Percentiles rank a stretch among this genome's conserved stretches.
phyloP scores from a whole-genome alignment of 2,329 filamentous ascomycete species.

The Zasmidium citrigriseum region DNA sequence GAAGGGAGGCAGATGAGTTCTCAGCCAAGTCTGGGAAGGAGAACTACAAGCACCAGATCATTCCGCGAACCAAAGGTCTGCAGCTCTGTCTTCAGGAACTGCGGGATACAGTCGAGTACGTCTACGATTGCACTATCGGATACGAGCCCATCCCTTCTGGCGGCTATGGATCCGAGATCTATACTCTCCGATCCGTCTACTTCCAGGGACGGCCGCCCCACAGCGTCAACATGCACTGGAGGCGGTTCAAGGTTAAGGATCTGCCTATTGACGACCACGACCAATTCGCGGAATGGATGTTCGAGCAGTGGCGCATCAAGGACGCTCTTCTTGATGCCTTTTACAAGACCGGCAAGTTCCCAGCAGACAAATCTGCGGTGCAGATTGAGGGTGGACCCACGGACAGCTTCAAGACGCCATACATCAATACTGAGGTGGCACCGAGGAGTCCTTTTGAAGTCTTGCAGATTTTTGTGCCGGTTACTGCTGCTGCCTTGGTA shows the following conservation, averaged over 20 bases:
- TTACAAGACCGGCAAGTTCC: slow-evolving; percentile 73
- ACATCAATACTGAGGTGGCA: slow-evolving; percentile 50
- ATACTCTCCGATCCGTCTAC: slow-evolving; percentile 82
- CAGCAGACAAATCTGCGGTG: slow-evolving; percentile 57
- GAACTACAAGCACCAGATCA: slow-evolving; percentile 69
- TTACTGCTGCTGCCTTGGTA: slow-evolving; percentile 38
- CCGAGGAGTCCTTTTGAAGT: slow-evolving; percentile 43
- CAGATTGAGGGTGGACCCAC: slow-evolving; percentile 30
- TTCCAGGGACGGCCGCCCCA: slow-evolving; percentile 86
- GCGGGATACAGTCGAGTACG: slow-evolving; percentile 71
- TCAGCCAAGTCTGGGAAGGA: slow-evolving; percentile 71
- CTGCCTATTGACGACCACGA: slow-evolving; percentile 76
- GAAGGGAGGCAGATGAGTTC: slow-evolving; percentile 70
- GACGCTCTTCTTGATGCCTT: slow-evolving; percentile 84
- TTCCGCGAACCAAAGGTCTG: slow-evolving; percentile 79
- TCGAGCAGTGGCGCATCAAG: slow-evolving; percentile 86
- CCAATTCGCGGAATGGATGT: slow-evolving; percentile 78
- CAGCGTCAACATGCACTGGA: slow-evolving; percentile 96
- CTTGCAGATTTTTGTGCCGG: slow-evolving; percentile 46
- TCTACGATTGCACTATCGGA: slow-evolving; percentile 92
- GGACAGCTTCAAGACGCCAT: slow-evolving; percentile 40
- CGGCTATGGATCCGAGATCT: slow-evolving; percentile 82
- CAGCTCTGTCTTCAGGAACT: slow-evolving; percentile 79
- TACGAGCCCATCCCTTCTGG: slow-evolving; percentile 89
- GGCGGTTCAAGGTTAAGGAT: slow-evolving; percentile 74